Conservation (phyloP, 2,329 filamentous ascomycete genomes). For the Endocalyx cinctus region DNA sequence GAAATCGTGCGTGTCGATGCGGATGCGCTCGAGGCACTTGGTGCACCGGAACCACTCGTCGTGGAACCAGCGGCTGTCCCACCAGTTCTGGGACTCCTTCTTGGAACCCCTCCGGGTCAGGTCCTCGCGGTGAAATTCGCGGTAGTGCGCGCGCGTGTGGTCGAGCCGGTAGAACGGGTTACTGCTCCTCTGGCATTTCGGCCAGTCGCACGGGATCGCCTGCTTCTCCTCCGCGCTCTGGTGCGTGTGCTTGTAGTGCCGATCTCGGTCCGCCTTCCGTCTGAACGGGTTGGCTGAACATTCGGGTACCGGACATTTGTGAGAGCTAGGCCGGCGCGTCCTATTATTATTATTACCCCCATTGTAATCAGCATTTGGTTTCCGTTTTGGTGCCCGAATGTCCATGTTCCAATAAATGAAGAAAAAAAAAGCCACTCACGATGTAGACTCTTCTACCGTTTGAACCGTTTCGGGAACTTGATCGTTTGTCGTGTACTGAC, state of each 20-base stretch:
- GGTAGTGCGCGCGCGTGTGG: constrained; percentile 53
- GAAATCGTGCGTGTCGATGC: constrained; percentile 35
- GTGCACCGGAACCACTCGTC: constrained; percentile 50
- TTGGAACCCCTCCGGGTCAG: constrained; percentile 15
- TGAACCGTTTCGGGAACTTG: too few species aligned
- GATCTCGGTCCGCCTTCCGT: constrained; percentile 49
- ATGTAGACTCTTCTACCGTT: too few species aligned
- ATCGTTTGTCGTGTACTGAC: too few species aligned
- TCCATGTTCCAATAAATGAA: too few species aligned
- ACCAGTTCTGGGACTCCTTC: constrained; percentile 28
- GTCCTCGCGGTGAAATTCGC: constrained; percentile 52
- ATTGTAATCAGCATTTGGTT: too few species aligned
- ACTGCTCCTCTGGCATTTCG: constrained; percentile 38
- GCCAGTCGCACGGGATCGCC: constrained; percentile 48
- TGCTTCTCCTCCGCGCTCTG: constrained; percentile 35
- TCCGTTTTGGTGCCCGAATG: too few species aligned
- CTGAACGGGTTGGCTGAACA: constrained; percentile 45
- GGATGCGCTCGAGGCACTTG: constrained; percentile 45
- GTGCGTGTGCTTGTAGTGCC: constrained; percentile 49
- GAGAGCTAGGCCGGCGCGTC: too few species aligned
- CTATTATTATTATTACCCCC: too few species aligned
- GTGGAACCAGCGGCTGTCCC: constrained; percentile 35
- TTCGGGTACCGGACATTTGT: constrained; percentile 13
- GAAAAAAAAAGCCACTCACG: too few species aligned
- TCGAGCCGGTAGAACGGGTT: constrained; percentile 50